Evolutionary conservation across 129 eudicot genomes (phyloP), one percentile per base, ranked within the genome.

Genomic region (Artemisia tridentata): DNA sequence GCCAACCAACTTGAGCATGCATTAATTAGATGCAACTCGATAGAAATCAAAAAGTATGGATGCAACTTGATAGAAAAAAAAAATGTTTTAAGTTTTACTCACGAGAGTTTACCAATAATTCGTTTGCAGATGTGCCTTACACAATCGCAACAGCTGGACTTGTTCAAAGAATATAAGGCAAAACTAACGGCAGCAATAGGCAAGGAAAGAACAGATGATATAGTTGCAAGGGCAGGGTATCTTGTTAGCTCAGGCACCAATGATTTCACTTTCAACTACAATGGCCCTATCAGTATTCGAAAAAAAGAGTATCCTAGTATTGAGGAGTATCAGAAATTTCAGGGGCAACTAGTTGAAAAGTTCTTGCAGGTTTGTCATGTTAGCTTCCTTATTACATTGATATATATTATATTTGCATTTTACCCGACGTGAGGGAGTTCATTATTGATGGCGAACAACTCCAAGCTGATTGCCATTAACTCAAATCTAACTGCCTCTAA

Each of bases 191-290:
- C 16, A 11, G 72, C 76, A 8, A 74, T 79, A 45, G 83, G 83
- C 63, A 68, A 68, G 54, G 83, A 79, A 68, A 68, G 62, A 43
- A 79, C 83, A 2, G 58, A 79, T 31, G 83, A 79, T 79, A 45
- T 79, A 45, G 79, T 79, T 20, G 43, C 61, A 8, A 52, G 76
- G 47, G 83, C 79, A 0, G 83, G 63, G 46, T 79, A 73, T 23
- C 43, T 79, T 68, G 45, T 74, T 20, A 79, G 83, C 61, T 73
- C 83, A 1, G 83, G 83, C 25, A 79, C 83, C 19, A 79, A 79
- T 6, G 83, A 79, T 68, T 79, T 73, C 71, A 68, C 67, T 27
- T 79, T 79, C 61, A 79, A 79, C 66, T 79, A 79, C 66, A 68
- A 59, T 3, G 83, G 83, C 13, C 80, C 80, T 21, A 3, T 79